phyloP scores from a whole-genome alignment of 2,329 filamentous ascomycete genomes.

The Karstenula rhodostoma region DNA sequence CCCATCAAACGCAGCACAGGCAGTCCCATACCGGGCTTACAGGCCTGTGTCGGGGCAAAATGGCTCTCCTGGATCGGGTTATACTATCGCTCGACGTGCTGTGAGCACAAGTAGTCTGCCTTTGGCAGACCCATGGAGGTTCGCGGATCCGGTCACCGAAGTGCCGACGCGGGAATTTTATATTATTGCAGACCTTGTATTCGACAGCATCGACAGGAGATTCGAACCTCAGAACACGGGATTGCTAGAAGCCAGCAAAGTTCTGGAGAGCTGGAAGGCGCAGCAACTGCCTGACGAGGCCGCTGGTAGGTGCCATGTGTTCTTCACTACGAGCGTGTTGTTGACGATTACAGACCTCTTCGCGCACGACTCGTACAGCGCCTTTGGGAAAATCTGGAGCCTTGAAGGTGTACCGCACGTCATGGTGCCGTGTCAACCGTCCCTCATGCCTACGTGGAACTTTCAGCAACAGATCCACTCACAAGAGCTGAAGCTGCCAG shows the following conservation, averaged over 20 bases:
- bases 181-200: slow-evolving; percentile 45
- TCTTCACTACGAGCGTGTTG: background rate
- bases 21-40: slow-evolving; percentile 40
- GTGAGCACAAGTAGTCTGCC: slow-evolving; percentile 38
- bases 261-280: slow-evolving; percentile 41
- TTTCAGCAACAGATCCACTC: slow-evolving; percentile 37
- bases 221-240: slow-evolving; percentile 47
- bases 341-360: slow-evolving; percentile 34
- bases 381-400: slow-evolving; percentile 44
- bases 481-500: slow-evolving; percentile 31
- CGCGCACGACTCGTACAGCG: slow-evolving; percentile 36
- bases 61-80: slow-evolving; percentile 29
- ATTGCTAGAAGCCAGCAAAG: slow-evolving; percentile 44
- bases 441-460: slow-evolving; percentile 40
- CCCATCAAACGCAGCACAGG: slow-evolving; percentile 13
- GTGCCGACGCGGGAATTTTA: slow-evolving; percentile 47
- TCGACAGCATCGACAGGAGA: slow-evolving; percentile 43
- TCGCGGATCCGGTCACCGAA: slow-evolving; percentile 43
- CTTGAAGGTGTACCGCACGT: slow-evolving; percentile 45
- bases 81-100: slow-evolving; percentile 39
- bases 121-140: slow-evolving; percentile 45
- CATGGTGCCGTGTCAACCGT: slow-evolving; percentile 41
- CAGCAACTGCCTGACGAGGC: slow-evolving; percentile 37
- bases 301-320: slow-evolving; percentile 30
- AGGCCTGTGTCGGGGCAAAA: slow-evolving; percentile 26